phyloP scores from a whole-genome alignment of 768 basidiomycete species.

The Termitomyces eurrhizus region DNA sequence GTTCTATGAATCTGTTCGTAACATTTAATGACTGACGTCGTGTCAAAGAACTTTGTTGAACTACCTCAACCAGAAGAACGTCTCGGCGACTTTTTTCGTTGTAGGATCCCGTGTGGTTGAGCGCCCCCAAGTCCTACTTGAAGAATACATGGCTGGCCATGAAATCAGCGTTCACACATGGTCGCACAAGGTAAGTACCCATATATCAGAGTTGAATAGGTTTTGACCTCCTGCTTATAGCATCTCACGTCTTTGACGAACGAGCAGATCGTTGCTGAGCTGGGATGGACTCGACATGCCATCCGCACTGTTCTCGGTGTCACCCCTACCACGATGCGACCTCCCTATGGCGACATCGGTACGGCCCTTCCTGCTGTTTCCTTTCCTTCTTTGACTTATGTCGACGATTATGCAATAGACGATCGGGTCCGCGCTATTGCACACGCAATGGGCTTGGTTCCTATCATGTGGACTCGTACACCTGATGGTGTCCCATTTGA shows the following conservation, averaged over 20 bases:
- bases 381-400: background rate
- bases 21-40: background rate
- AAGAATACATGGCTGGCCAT: constrained; percentile 78
- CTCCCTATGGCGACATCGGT: constrained; percentile 83
- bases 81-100: constrained; percentile 88
- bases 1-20: constrained; percentile 2
- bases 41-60: constrained; percentile 58
- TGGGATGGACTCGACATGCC: constrained; percentile 87
- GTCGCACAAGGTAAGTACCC: constrained; percentile 66
- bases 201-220: background rate
- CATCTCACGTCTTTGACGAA: constrained; percentile 69
- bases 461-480: constrained; percentile 85
- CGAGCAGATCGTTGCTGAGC: constrained; percentile 85
- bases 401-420: constrained; percentile 39
- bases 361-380: constrained; percentile 1
- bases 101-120: constrained; percentile 84
- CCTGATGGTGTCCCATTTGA: constrained; percentile 56
- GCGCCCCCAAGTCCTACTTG: constrained; percentile 66
- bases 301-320: constrained; percentile 76
- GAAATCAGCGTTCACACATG: constrained; percentile 89
- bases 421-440: constrained; percentile 91
- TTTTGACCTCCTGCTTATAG: constrained; percentile 27
- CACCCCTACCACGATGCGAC: constrained; percentile 74
- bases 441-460: constrained; percentile 86
- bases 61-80: constrained; percentile 58